phyloP scores from a whole-genome alignment of 1,139 yeast species.

The Diutina rugosa region DNA sequence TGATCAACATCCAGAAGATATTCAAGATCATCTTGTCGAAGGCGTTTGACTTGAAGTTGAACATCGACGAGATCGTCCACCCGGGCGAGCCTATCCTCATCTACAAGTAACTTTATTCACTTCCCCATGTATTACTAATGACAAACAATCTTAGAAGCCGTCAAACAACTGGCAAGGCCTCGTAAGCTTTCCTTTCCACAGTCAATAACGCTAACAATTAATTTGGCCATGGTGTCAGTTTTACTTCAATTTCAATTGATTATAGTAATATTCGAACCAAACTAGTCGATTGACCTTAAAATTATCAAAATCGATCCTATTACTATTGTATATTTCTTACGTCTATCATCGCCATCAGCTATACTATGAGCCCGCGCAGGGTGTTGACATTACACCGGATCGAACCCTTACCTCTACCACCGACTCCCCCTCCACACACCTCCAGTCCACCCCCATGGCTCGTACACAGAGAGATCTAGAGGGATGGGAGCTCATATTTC shows the following conservation, averaged over 20 bases:
- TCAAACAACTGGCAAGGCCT: too few species aligned
- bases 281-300: too few species aligned
- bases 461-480: slow-evolving; percentile 12
- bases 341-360: not conserved
- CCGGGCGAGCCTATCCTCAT: slow-evolving; percentile 84
- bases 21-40: slow-evolving; percentile 86
- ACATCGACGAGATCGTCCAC: slow-evolving; percentile 70
- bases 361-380: not conserved
- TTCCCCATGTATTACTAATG: not conserved
- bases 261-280: too few species aligned
- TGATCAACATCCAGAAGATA: slow-evolving; percentile 88
- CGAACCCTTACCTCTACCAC: not conserved
- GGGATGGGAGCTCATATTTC: slow-evolving; percentile 20
- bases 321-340: too few species aligned
- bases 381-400: not conserved
- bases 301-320: too few species aligned
- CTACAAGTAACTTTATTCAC: slow-evolving; percentile 25
- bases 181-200: too few species aligned
- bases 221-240: too few species aligned
- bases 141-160: not conserved
- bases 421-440: not conserved
- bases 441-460: slow-evolving; percentile 10
- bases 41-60: slow-evolving; percentile 78
- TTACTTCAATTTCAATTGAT: too few species aligned
- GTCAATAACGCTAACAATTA: too few species aligned